Evolutionary conservation across 352 stramenopile genomes (phyloP).

Genomic region (Globisporangium recalcitrans): DNA sequence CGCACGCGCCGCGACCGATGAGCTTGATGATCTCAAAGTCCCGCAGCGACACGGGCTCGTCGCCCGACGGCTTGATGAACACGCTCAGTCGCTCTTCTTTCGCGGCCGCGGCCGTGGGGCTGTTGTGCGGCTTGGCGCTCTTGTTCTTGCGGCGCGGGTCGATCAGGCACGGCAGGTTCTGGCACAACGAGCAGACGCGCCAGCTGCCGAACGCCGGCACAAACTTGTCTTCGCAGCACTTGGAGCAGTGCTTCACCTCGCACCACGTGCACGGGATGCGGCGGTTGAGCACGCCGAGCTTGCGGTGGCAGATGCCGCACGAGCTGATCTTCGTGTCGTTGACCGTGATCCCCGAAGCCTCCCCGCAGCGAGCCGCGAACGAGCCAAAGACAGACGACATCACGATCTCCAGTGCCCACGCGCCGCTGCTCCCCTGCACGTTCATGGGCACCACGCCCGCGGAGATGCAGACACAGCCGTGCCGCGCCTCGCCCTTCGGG

Average conservation of each 20-base stretch:
- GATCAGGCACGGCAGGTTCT: constrained; percentile 75
- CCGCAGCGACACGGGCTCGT: constrained; percentile 63
- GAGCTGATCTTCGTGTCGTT: constrained; percentile 68
- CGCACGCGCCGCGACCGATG: constrained; percentile 91
- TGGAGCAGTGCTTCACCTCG: constrained; percentile 82
- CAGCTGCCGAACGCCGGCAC: constrained; percentile 70
- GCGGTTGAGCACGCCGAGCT: constrained; percentile 72
- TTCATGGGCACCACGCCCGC: constrained; percentile 65
- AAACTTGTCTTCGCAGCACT: constrained; percentile 84
- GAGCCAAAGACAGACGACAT: constrained; percentile 82
- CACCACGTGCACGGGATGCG: constrained; percentile 80
- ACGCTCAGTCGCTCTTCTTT: constrained; percentile 59
- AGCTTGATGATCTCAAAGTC: constrained; percentile 98
- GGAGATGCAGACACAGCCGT: constrained; percentile 78
- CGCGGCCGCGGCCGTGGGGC: constrained; percentile 29
- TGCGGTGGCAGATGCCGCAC: constrained; percentile 81
- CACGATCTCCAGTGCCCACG: constrained; percentile 78
- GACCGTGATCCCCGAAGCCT: constrained; percentile 63
- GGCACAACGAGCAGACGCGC: constrained; percentile 76
- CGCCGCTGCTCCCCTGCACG: constrained; percentile 62
- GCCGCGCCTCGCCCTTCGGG: constrained; percentile 53
- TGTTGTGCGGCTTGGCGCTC: constrained; percentile 58
- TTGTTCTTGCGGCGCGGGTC: constrained; percentile 71
- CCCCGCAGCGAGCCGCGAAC: constrained; percentile 63
- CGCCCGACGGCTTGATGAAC: constrained; percentile 64